Evolutionary conservation across 2,329 filamentous ascomycete species (phyloP), one percentile per base, ranked within the genome.

Genomic region (Arthrobotrys sphaeroides): DNA sequence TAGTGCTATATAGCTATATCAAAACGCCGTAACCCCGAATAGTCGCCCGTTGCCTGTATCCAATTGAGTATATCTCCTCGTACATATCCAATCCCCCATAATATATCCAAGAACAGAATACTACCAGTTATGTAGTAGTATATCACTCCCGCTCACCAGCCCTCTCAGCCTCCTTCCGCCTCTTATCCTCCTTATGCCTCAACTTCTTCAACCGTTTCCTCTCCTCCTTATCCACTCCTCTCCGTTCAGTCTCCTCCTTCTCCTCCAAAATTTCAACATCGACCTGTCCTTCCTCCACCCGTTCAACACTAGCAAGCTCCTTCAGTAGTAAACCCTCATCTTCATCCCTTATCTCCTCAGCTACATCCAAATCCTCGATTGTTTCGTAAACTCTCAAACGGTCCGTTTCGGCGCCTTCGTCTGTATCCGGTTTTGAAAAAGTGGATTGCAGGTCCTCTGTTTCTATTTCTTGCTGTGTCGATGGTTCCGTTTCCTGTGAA

Each of bases 301-400:
- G 28, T 26, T 70, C 42, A 2, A 69, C 73, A 43, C 49, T 53
- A 33, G 60, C 47, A 47, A 76, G 24, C 31, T 69, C 73, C 57
- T 45, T 53, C 72, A 69, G 38, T 5, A 22, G 13, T 9, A 55
- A 7, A 16, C 51, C 51, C 9, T 49, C 64, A 42, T 68, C 36
- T 36, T 72, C 61, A 18, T 62, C 51, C 20, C 70, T 67, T 20
- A 26, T 64, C n/a, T 74, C 67, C n/a, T 66, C 66, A 5, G 64
- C 69, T n/a, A 60, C 61, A 20, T 77, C 69, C 26, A 68, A 20
- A 33, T 51, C 47, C 26, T 73, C 69, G 36, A 73, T 18, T 31
- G 74, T 78, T 60, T 78, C 74, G 9, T 78, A 75, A 6, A 76
- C 73, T 36, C 74, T 77, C 43, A 59, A 24, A 4, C 74, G 64